Percentiles rank a stretch among this genome's conserved stretches.
These are phyloP conservation scores for Fusarium coffeatum DNA, from an alignment of 2,329 filamentous ascomycete species.

Conservation along the genomic window DNA sequence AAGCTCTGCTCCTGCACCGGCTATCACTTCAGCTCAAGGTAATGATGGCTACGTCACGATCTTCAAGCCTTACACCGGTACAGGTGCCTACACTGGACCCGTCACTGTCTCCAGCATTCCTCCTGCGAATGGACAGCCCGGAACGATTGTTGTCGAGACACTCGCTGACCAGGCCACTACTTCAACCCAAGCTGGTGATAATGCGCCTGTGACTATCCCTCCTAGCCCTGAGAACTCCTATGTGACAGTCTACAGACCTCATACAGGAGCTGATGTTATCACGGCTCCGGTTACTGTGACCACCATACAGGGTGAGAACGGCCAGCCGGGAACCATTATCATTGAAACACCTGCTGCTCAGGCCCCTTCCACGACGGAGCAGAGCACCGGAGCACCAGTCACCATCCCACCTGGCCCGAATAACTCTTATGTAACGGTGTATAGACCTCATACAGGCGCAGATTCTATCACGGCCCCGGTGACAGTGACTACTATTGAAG, in stretches of 20 bases:
- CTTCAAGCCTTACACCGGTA: constrained; percentile 24
- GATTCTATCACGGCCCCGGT: constrained; percentile 15
- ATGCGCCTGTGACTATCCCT: constrained; percentile 18
- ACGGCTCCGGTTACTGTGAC: constrained; percentile 26
- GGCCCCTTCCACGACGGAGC: neutral
- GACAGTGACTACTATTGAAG: constrained; percentile 20
- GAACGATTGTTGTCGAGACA: constrained; percentile 29
- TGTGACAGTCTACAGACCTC: constrained; percentile 31
- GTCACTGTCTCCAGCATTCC: constrained; percentile 23
- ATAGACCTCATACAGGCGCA: constrained; percentile 8
- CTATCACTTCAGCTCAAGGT: constrained; percentile 12
- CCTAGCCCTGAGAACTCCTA: constrained; percentile 22
- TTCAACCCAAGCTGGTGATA: neutral
- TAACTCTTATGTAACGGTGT: constrained; percentile 21
- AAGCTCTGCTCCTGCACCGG: neutral
- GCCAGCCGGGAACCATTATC: constrained; percentile 20
- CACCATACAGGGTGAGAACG: constrained; percentile 17
- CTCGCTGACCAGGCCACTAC: neutral
- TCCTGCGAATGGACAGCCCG: constrained; percentile 18
- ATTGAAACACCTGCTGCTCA: constrained; percentile 18
- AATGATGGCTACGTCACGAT: constrained; percentile 25
- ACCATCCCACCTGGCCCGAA: constrained; percentile 14
- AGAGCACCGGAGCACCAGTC: neutral
- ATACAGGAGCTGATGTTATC: constrained; percentile 18
- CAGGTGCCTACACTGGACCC: constrained; percentile 11